Base-by-base conservation (phyloP, 1,139 yeast genomes). In the Yamadazyma friedrichii region DNA sequence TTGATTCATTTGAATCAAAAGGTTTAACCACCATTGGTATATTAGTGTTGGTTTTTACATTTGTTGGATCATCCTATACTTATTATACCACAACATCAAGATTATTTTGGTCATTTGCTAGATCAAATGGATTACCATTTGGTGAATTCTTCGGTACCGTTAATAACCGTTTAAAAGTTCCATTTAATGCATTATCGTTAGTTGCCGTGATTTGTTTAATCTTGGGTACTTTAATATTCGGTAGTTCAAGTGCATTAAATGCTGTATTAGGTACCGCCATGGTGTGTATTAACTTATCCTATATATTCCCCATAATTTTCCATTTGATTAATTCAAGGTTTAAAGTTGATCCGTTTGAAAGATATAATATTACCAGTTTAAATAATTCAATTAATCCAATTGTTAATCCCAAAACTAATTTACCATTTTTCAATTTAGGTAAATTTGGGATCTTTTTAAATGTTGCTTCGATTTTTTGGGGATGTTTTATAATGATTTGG, bases 271-370 rank as follows among this genome's bases (percentile, higher is more conserved):
- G 63, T 10, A 52, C 62, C n/a, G 47, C 61, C 1, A 56, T 61
- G 62, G 62, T 61, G n/a, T 59, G 65, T 38, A 47, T 56, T 33
- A 56, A 62, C 34, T 51, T 62, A 35, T 61, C 65, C 9, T 62
- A 60, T 39, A 44, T 59, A 15, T 51, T 63, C 40, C 67, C 67
- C 13, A 57, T 62, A 24, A 39, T 42, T 33, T 62, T 65, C 37
- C 47, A 58, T 39, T 54, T 51, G 37, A 42, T 38, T 36, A 52
- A 49, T 24, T 54, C 62, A 2, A 42, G 41, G 6, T 52, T 47
- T 39, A 42, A 59, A 2, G 12, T 41, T 6, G 44, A 51, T n/a
- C 52, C 56, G 2, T 40, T 33, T 25, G 35, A 36, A 3, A 46
- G 62, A 36, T 53, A 41, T 29, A 37, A 29, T 12, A 10, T 25